Conservation (phyloP, 441 rosid genomes). For the Theobroma grandiflorum region DNA sequence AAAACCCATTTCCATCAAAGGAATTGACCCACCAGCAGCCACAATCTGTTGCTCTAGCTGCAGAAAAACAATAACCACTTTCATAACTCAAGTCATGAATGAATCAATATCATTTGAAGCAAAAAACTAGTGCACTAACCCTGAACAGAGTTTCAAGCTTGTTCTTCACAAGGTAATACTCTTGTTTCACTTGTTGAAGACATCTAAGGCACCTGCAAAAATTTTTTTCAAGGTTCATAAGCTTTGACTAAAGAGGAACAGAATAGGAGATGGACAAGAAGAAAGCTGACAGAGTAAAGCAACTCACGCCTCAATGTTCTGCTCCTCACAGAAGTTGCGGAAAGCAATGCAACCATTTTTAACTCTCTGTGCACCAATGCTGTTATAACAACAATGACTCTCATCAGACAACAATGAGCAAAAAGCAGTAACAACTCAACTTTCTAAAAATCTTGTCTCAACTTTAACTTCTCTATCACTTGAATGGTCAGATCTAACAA, state of each 20-base stretch:
- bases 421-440: not conserved
- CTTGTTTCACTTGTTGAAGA: slow-evolving; percentile 87
- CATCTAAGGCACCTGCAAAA: slow-evolving; percentile 74
- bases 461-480: not conserved
- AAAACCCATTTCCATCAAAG: slow-evolving; percentile 56
- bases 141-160: slow-evolving; percentile 79
- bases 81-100: not conserved
- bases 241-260: not conserved
- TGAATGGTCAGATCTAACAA: slow-evolving; percentile 29
- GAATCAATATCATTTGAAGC: slow-evolving; percentile 11
- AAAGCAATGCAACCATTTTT: slow-evolving; percentile 81
- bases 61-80: slow-evolving; percentile 24
- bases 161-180: slow-evolving; percentile 73
- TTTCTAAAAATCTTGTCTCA: not conserved
- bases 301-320: slow-evolving; percentile 77
- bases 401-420: slow-evolving; percentile 22
- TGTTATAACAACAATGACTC: no score
- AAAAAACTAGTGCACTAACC: slow-evolving; percentile 44
- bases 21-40: slow-evolving; percentile 87
- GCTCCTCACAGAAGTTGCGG: slow-evolving; percentile 85
- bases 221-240: not conserved
- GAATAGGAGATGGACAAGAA: not conserved
- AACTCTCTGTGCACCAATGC: slow-evolving; percentile 94
- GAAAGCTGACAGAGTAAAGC: not conserved
- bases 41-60: slow-evolving; percentile 94